phyloP scores from a whole-genome alignment of 345 rosid genomes.

The Carallia pectinifolia region DNA sequence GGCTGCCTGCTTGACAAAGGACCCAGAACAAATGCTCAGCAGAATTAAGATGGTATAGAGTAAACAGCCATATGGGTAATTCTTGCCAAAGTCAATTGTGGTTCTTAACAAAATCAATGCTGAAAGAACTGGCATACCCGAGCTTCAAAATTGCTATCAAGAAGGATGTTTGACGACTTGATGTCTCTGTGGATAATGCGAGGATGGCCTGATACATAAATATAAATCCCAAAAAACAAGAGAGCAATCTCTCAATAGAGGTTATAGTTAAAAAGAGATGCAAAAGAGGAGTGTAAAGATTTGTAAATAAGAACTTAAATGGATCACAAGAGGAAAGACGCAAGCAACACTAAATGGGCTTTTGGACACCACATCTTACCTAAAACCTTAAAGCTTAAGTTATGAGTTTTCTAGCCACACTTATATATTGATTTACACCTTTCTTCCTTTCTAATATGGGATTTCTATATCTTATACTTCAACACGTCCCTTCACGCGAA shows the following conservation, averaged over 20 bases:
- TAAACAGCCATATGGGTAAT: not conserved
- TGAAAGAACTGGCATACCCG: slow-evolving; percentile 49
- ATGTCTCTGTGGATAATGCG: slow-evolving; percentile 97
- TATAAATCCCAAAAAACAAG: not conserved
- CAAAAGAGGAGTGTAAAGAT: not conserved
- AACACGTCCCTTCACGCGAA: too few relatives aligned
- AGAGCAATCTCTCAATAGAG: slow-evolving; percentile 11
- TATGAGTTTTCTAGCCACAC: too few relatives aligned
- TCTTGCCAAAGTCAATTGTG: slow-evolving; percentile 6
- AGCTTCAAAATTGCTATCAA: slow-evolving; percentile 84
- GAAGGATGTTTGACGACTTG: slow-evolving; percentile 92
- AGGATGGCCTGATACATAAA: slow-evolving; percentile 73
- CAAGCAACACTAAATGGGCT: too few relatives aligned
- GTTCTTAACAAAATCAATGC: slow-evolving; percentile 6
- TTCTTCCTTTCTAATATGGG: too few relatives aligned
- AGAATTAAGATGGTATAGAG: slow-evolving; percentile 5
- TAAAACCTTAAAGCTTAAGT: too few relatives aligned
- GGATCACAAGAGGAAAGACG: too few relatives aligned
- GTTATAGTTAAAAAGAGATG: not conserved
- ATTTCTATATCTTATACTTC: too few relatives aligned
- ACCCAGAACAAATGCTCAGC: not conserved
- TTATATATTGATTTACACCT: too few relatives aligned
- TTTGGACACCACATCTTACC: too few relatives aligned
- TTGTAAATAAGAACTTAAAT: too few relatives aligned
- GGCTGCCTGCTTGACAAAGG: not conserved